These are phyloP conservation scores for Ogataea polymorpha DNA, from an alignment of 805 yeast genomes.

Conservation along the genomic window DNA sequence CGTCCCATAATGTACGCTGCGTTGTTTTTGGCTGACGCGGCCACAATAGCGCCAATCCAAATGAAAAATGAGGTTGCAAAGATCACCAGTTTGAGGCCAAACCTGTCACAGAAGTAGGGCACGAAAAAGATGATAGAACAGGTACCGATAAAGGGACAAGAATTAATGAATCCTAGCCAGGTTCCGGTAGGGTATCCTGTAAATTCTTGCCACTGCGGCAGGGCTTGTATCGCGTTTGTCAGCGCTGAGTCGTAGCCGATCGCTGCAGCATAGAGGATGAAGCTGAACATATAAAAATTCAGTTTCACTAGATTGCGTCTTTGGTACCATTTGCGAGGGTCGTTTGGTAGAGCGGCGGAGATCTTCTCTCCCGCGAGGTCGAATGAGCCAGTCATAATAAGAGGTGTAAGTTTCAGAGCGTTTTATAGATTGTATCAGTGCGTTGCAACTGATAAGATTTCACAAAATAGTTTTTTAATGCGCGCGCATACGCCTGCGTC, in stretches of 20 bases:
- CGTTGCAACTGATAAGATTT: not conserved
- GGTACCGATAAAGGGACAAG: slow-evolving; percentile 19
- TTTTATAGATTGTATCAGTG: not conserved
- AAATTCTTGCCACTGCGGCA: slow-evolving; percentile 16
- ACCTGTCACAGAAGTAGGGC: slow-evolving; percentile 17
- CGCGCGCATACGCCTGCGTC: slow-evolving; percentile 5
- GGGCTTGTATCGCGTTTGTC: slow-evolving; percentile 20
- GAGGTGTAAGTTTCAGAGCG: too few relatives aligned
- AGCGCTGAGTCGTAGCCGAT: slow-evolving; percentile 21
- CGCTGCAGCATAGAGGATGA: slow-evolving; percentile 19
- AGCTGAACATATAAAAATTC: slow-evolving; percentile 11
- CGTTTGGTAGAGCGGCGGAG: slow-evolving; percentile 14
- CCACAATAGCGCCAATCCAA: slow-evolving; percentile 17
- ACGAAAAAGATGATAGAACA: slow-evolving; percentile 18
- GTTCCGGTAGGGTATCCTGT: slow-evolving; percentile 19
- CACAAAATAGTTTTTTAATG: not conserved
- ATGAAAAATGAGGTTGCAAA: slow-evolving; percentile 15
- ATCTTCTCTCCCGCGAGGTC: slow-evolving; percentile 17
- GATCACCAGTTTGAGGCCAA: slow-evolving; percentile 15
- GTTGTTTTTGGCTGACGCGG: slow-evolving; percentile 13
- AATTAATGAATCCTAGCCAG: slow-evolving; percentile 19
- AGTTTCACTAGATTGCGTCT: slow-evolving; percentile 18
- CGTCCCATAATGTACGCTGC: slow-evolving; percentile 16
- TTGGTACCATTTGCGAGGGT: slow-evolving; percentile 19
- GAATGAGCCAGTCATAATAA: slow-evolving; percentile 4